Evolutionary conservation across 352 stramenopile genomes (phyloP).

Genomic region (Phytophthora fragariaefolia): DNA sequence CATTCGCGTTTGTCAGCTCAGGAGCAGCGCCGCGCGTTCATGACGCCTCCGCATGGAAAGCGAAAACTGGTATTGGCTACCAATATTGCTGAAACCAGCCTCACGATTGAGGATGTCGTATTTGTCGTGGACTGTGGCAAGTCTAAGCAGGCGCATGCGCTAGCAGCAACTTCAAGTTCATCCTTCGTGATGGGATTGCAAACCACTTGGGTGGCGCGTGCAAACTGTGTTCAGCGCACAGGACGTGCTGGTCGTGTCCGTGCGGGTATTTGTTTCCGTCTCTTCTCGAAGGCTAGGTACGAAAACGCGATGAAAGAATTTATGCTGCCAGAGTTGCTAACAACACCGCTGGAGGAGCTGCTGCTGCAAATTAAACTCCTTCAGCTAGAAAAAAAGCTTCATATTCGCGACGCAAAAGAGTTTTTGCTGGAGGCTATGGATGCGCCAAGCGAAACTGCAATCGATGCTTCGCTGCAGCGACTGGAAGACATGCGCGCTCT

Average conservation of each 20-base stretch:
- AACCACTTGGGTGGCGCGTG: constrained; percentile 88
- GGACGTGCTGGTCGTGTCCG: constrained; percentile 94
- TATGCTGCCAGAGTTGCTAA: constrained; percentile 78
- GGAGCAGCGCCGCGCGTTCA: constrained; percentile 76
- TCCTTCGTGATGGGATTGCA: constrained; percentile 91
- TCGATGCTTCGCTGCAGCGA: constrained; percentile 92
- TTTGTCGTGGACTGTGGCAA: constrained; percentile 91
- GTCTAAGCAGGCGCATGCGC: constrained; percentile 76
- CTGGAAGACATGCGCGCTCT: constrained; percentile 85
- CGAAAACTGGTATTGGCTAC: constrained; percentile 91
- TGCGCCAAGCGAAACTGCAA: constrained; percentile 89
- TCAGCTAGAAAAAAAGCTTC: constrained; percentile 77
- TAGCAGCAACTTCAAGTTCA: constrained; percentile 69
- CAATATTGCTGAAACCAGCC: constrained; percentile 96
- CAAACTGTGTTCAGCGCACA: constrained; percentile 90
- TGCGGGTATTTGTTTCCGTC: constrained; percentile 93
- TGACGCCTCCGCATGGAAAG: constrained; percentile 61
- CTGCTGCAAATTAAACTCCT: constrained; percentile 81
- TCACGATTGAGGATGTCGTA: constrained; percentile 96
- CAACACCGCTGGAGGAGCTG: constrained; percentile 74
- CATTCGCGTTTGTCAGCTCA: constrained; percentile 76
- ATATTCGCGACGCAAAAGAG: constrained; percentile 66
- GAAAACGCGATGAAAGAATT: constrained; percentile 79
- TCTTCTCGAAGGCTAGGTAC: constrained; percentile 72
- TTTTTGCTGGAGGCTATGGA: constrained; percentile 95